Base-by-base conservation (phyloP, 352 stramenopile species). In the Globisporangium abappressorium region DNA sequence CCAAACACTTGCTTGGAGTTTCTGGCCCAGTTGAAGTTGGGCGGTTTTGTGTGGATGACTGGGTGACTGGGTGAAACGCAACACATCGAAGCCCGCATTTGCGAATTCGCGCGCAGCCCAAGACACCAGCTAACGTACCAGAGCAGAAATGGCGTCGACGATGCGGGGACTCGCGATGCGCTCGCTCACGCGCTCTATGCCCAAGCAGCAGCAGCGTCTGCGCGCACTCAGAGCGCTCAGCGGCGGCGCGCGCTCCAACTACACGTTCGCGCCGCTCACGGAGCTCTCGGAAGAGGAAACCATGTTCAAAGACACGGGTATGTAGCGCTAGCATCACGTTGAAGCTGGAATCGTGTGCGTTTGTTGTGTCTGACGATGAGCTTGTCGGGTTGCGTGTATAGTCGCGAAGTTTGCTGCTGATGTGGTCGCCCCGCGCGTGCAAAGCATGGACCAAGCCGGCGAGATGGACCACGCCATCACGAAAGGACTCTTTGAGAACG, bases 391-490 rank as follows among this genome's bases (percentile, higher is more conserved):
- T 67, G 43, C 67, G 22, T 41, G 24, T 34, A 36, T 22, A 87
- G 88, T 97, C 18, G 78, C 85, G 12, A 83, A 83, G 68, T 98
- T 98, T 76, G 90, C 93, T 7, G 81, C 84, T 0, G 89, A 96
- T 55, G 78, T 91, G 47, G 91, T 97, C 51, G 75, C 75, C 1
- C 97, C 97, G 5, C 76, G 90, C 28, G 97, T 98, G 24, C 83
- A 89, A 58, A 80, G 83, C 22, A 99, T 99, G 96, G 97, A 99
- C 72, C 74, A 91, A 55, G 79, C 91, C 28, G 90, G 87, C 7
- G 83, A 94, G 54, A 98, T 98, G 77, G 78, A 96, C 73, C 90
- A 97, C 20, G 74, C 78, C 3, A 90, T 99, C 70, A 92, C 98
- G 5, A 72, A 89, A 38, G 81, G 77, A 5, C 82, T 99, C 46